Evolutionary conservation across 345 rosid species (phyloP), one percentile per base, ranked within the genome.

Genomic region (Clausena lansium): DNA sequence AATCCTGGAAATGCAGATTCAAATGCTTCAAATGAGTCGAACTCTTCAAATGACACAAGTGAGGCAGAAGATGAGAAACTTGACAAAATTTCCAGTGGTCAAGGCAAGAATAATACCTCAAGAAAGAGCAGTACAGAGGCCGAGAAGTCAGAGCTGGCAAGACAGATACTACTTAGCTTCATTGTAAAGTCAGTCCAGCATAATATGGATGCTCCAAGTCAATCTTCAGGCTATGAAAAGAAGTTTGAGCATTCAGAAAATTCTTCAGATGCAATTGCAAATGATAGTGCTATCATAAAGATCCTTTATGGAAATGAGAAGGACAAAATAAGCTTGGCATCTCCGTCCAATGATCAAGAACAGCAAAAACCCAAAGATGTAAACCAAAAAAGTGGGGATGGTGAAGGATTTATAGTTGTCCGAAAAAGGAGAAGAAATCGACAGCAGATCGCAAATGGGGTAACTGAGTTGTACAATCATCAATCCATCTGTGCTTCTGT

Each of bases 131-230:
- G 75, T 47, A 62, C 86, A 0, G 82, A 83, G 79, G 71, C 88
- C 4, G 87, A 89, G 75, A 90, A 91, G 81, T 76, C 84, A 35
- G 96, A 91, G 81, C 85, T 90, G 27, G 94, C 93, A 11, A 88
- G 90, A 83, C 93, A 91, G 88, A 87, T 91, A 72, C 83, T 91
- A 70, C 92, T 89, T 72, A 87, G 94, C 82, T 87, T 93, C 81
- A 88, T 89, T 59, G 93, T 89, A 68, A 88, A 86, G 67, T 92
- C 98, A 41, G 90, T 84, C 20, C 85, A 85, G 81, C 74, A 86
- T 59, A 89, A 88, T 74, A 79, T 68, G 28, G 89, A 81, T 61
- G 61, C 85, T 38, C 57, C 76, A 65, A 86, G 54, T 32, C 85
- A 73, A 52, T 35, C 88, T 38, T 39, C 72, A 47, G 73, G 28